Evolutionary conservation across 2,329 filamentous ascomycete genomes (phyloP), one percentile per base, ranked within the genome.

Genomic region (Colletotrichum ledebouriae): DNA sequence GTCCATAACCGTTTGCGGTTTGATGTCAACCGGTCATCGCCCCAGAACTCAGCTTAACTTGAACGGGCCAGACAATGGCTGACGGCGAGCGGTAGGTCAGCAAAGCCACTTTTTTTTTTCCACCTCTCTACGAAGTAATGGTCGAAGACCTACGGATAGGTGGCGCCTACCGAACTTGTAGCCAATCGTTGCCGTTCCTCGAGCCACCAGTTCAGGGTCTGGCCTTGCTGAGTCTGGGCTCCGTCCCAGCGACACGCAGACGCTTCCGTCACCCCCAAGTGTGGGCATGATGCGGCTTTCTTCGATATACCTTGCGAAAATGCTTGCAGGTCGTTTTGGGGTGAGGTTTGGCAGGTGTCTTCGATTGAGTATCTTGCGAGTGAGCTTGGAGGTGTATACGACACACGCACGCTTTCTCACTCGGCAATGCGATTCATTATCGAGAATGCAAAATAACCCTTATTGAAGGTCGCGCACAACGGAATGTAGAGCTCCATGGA

Each of bases 191-290:
- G 50, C 20, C 33, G 37, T 57, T 42, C 58, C n/a, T 20, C 25
- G 42, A 22, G 33, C 63, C 50, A 67, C 39, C 46, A 49, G 63
- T 33, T 17, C 63, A 62, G 67, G 67, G 57, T 67, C 41, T 44
- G 56, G 63, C 63, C 67, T 67, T 57, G 61, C 46, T 42, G 47
- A 7, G 15, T 10, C 47, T 56, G 67, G 57, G 44, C 62, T 56
- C 46, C 49, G 56, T 61, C 56, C 55, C 61, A 60, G 63, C 55
- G 62, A 69, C 62, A 58, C 63, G 66, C 66, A 61, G 34, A 58
- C 63, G 42, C 67, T 67, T 58, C 63, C 63, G 53, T 62, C 50
- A 52, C 67, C 56, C 44, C 61, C 56, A 44, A 67, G 57, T 61
- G 46, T 62, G 63, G 33, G 17, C 52, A 37, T 55, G 52, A 37